Base-by-base conservation (phyloP, 495 filamentous ascomycete genomes). In the Sabuloglossum arenarium region DNA sequence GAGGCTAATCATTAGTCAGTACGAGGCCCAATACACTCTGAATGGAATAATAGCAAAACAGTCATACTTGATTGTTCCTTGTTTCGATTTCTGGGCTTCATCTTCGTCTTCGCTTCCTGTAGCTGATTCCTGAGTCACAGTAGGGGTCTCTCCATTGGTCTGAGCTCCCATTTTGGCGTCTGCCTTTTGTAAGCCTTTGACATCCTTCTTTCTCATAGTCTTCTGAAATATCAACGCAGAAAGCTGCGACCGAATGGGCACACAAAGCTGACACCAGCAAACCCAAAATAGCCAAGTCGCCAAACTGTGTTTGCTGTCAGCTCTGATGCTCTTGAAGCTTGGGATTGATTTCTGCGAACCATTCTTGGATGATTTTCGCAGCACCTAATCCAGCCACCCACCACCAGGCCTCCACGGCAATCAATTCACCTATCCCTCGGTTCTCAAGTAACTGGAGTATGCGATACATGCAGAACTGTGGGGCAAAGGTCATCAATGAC, bases 181-280 rank as follows among this genome's bases (percentile, higher is more conserved):
- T 3, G 27, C 64, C 8, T 66, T 67, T 57, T 73, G 72, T 8
- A 66, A 62, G 34, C 70, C 73, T 61, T 85, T 90, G 27, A 84
- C 78, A 65, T 93, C 85, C 61, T 91, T 93, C 37, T 80, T 75
- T 28, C 81, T 77, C 78, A 86, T 81, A 0, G 84, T 74, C 64
- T 93, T 91, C 42, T 78, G 74, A 59, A 89, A 89, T 10, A 90
- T 75, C 21, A 86, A 68, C 0, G 84, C 78, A 1, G 83, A 81
- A 1, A 90, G 68, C 56, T 88, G 81, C 24, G 76, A 71, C 30
- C 81, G 78, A 31, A 89, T 70, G 1, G 81, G 82, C 21, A 86
- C 71, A 23, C 73, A 73, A 3, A 88, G 60, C 37, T 77, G 73
- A 0, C 79, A 76, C 64, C 73, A 85, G 0, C 77, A 77, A 25